A percentile compares a stretch with the other conserved stretches of the same genome.
phyloP scores from a whole-genome alignment of 345 rosid species.

The Cardamine occulta region DNA sequence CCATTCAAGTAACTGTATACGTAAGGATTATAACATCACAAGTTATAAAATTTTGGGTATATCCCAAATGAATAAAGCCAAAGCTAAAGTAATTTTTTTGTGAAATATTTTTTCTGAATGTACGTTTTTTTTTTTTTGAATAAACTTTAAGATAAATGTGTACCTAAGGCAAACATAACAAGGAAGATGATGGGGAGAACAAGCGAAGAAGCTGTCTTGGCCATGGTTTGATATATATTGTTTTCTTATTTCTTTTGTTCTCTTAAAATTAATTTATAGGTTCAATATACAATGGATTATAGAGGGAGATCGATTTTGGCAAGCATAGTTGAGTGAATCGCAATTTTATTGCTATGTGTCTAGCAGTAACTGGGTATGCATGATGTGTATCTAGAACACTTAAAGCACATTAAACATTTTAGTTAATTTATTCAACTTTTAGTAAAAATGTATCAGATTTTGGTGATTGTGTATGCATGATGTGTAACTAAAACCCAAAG shows the following conservation, averaged over 20 bases:
- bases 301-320: background rate
- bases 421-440: background rate
- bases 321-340: background rate
- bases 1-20: background rate
- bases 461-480: background rate
- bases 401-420: background rate
- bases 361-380: background rate
- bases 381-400: background rate
- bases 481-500: background rate
- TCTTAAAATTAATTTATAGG: background rate
- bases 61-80: background rate
- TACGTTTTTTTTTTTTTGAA: background rate
- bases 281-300: background rate
- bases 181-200: conserved; percentile 15
- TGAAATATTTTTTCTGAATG: background rate
- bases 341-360: background rate
- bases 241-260: background rate
- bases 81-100: background rate
- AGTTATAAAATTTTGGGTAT: background rate
- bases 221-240: background rate
- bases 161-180: conserved; percentile 21
- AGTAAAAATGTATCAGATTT: background rate
- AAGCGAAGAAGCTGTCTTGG: conserved; percentile 4
- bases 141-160: background rate
- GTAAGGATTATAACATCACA: background rate